phyloP scores from a whole-genome alignment of 2,329 filamentous ascomycete species.

The Chaetothyriales sp. region DNA sequence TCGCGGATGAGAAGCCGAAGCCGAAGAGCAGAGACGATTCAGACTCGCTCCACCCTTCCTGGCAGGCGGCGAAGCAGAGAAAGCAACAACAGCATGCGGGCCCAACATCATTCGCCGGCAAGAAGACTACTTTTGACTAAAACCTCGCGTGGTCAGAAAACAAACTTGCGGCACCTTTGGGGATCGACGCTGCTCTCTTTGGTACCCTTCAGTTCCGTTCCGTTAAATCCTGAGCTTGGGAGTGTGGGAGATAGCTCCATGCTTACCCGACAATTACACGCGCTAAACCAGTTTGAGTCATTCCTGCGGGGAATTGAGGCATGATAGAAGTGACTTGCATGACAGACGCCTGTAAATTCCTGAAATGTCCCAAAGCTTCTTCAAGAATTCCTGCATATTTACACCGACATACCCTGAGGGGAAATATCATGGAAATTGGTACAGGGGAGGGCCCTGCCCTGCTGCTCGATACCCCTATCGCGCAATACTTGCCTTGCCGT shows the following conservation, averaged over 20 bases:
- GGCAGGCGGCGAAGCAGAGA: constrained; percentile 48
- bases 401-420: background rate
- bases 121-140: constrained; percentile 44
- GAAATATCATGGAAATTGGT: background rate
- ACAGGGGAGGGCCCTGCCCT: background rate
- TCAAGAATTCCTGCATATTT: background rate
- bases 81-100: constrained; percentile 41
- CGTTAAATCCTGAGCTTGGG: background rate
- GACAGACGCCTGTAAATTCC: background rate
- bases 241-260: too few species aligned
- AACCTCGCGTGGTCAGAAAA: background rate
- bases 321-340: background rate
- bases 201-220: background rate
- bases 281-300: background rate
- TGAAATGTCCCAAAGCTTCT: background rate
- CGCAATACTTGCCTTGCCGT: background rate
- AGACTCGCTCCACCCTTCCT: constrained; percentile 49
- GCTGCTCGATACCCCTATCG: background rate
- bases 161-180: background rate
- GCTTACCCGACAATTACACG: background rate
- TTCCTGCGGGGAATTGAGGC: background rate
- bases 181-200: background rate
- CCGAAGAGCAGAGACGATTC: constrained; percentile 25
- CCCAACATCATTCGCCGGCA: constrained; percentile 39
- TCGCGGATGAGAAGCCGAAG: constrained; percentile 3